Evolutionary conservation across 1,139 yeast genomes (phyloP), one percentile per base, ranked within the genome.

Genomic region (Magnusiomyces magnusii): DNA sequence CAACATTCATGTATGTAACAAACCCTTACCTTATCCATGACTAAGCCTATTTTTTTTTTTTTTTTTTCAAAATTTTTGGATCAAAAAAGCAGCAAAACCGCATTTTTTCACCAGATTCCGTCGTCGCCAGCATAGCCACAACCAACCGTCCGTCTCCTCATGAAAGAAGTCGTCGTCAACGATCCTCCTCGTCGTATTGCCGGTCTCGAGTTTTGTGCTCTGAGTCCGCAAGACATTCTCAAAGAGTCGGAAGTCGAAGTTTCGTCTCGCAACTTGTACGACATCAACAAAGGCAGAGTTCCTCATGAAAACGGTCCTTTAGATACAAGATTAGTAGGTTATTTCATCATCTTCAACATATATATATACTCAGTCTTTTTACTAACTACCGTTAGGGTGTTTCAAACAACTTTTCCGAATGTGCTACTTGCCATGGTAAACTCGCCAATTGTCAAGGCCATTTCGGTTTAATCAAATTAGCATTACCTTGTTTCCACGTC

Each of bases 371-470:
- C n/a, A n/a, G n/a, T n/a, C n/a, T n/a, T n/a, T n/a, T n/a, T n/a
- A n/a, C n/a, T n/a, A n/a, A n/a, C n/a, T n/a, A n/a, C n/a, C n/a
- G n/a, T n/a, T 57, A 71, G 74, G 99, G 99, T 71, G 91, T 91
- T 17, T 89, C 97, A 5, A 84, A 95, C 60, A 92, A 91, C 66
- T 76, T 87, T 36, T 78, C 83, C 27, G 96, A 87, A 69, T 95
- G 99, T 77, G 72, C 82, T 19, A 95, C 98, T 0, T 95, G 99
- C 75, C 91, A 85, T 66, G 98, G 98, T 9, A 85, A 85, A 66
- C 76, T 95, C 67, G 97, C 97, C 0, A 83, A 96, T 1, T 95
- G 99, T 72, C 97, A 93, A 74, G 99, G 99, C 58, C 99, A 95
- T 75, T 95, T 95, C 72, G 99, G 99, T 51, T 96, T 95, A 69